These are phyloP conservation scores for Xanthoceras sorbifolium DNA, from an alignment of 345 rosid species.

Conservation along the genomic window DNA sequence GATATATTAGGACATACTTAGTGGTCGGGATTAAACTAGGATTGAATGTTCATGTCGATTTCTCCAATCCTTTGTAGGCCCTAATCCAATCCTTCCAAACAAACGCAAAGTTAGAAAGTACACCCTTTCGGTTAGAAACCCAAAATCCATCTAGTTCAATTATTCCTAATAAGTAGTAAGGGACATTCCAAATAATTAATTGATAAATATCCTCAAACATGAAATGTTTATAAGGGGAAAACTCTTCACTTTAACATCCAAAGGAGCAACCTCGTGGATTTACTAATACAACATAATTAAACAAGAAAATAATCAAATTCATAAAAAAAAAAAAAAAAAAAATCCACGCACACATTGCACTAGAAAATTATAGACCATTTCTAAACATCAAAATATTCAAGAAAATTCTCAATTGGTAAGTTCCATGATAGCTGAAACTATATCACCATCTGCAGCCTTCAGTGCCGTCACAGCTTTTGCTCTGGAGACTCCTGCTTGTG, in stretches of 20 bases:
- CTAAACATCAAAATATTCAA: not conserved
- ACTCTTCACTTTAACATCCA: conserved; percentile 1
- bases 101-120: no score
- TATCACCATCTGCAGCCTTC: conserved; percentile 75
- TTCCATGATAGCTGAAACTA: conserved; percentile 89
- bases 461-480: conserved; percentile 76
- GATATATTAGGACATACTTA: no score
- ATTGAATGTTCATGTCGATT: no score
- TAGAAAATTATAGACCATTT: not conserved
- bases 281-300: not conserved
- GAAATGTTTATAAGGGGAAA: not conserved
- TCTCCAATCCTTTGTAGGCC: no score
- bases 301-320: not conserved
- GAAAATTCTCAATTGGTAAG: conserved; percentile 57
- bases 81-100: no score
- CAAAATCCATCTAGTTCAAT: no score
- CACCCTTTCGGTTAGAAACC: no score
- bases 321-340: not conserved
- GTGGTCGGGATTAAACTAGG: no score
- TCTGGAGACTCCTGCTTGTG: conserved; percentile 85
- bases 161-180: not conserved
- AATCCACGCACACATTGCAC: not conserved
- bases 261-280: not conserved
- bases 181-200: not conserved
- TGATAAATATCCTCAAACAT: not conserved